A percentile compares a stretch with the other conserved stretches of the same genome.
These are phyloP conservation scores for Fraxinus anomala DNA, from an alignment of 257 asterid genomes.

Conservation along the genomic window DNA sequence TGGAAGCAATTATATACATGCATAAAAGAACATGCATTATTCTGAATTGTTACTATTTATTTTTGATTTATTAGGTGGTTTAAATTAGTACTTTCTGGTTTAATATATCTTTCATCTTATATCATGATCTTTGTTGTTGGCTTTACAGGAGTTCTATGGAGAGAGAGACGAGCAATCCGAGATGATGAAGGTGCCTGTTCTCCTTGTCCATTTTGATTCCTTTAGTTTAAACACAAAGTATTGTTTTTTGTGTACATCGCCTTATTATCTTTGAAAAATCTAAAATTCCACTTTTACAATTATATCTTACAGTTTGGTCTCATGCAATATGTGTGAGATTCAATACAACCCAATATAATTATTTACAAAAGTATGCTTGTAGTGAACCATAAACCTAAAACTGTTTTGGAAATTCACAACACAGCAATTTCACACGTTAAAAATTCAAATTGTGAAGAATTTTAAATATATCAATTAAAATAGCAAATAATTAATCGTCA, in stretches of 20 bases:
- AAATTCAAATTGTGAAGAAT: neutral
- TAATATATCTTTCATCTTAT: neutral
- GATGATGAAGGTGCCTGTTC: slow-evolving; percentile 53
- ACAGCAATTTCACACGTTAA: too few relatives aligned
- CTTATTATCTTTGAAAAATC: neutral
- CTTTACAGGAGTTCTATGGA: slow-evolving; percentile 63
- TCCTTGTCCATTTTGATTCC: slow-evolving; percentile 16
- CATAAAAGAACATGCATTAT: neutral
- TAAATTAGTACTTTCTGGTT: neutral
- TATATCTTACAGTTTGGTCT: slow-evolving; percentile 1
- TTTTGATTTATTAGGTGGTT: neutral
- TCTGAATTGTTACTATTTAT: neutral
- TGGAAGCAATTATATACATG: slow-evolving; percentile 18
- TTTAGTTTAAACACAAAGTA: neutral
- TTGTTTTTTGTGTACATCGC: neutral
- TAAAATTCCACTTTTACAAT: slow-evolving; percentile 5
- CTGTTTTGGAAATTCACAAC: neutral
- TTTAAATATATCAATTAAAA: neutral
- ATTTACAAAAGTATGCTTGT: neutral
- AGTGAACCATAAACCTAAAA: neutral
- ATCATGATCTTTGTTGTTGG: slow-evolving; percentile 19
- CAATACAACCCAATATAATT: neutral
- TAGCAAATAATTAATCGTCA: neutral
- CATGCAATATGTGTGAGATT: neutral
- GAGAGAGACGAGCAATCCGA: slow-evolving; percentile 44